These are phyloP conservation scores for Rhodamnia rubescens DNA, from an alignment of 345 rosid genomes.

Conservation along the genomic window DNA sequence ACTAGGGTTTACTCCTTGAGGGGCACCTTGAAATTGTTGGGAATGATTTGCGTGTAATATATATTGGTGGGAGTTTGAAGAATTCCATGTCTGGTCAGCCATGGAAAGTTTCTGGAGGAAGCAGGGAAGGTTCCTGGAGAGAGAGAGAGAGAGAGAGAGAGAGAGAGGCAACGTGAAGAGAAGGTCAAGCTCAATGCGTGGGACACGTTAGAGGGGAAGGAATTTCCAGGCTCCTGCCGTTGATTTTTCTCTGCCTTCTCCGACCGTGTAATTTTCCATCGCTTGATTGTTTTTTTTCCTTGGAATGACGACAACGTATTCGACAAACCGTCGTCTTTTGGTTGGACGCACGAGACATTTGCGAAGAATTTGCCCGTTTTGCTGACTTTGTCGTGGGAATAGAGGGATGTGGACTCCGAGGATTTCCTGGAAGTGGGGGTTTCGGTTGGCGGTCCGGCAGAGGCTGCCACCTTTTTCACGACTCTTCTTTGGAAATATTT, in stretches of 20 bases:
- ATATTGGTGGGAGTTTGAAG: neutral
- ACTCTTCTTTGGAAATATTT: neutral
- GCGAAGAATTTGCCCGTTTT: neutral
- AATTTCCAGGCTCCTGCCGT: neutral
- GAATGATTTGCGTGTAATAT: neutral
- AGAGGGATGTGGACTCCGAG: neutral
- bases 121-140: neutral
- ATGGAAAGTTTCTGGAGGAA: neutral
- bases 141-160: neutral
- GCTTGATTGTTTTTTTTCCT: neutral
- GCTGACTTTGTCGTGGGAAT: neutral
- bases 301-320: neutral
- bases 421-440: neutral
- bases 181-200: neutral
- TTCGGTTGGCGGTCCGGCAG: neutral
- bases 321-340: neutral
- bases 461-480: neutral
- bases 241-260: neutral
- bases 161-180: neutral
- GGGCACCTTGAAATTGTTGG: neutral
- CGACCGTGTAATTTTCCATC: neutral
- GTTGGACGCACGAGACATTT: neutral
- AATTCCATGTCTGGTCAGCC: neutral
- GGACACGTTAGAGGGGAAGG: neutral
- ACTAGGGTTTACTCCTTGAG: neutral